Percentiles rank a stretch among this genome's conserved stretches.
Evolutionary conservation across 106 monocot genomes (phyloP).

Genomic region (Dioscorea zingiberensis): DNA sequence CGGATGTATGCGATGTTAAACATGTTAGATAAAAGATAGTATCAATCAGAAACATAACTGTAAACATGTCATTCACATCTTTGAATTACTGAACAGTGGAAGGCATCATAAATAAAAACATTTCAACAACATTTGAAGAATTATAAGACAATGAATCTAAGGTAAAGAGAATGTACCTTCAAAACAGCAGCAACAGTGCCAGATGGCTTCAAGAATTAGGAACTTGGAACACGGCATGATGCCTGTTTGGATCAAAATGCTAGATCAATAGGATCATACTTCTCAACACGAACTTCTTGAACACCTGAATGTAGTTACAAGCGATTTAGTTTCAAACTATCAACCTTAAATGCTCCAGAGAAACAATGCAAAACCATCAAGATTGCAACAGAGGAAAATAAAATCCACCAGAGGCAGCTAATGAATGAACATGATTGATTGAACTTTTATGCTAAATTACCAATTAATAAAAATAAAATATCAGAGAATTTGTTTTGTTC

Average conservation of each 20-base stretch:
- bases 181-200: conserved; percentile 70
- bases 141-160: too few relatives aligned
- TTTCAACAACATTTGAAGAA: conserved; percentile 7
- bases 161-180: conserved; percentile 40
- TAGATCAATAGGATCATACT: conserved; percentile 70
- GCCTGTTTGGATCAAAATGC: conserved; percentile 67
- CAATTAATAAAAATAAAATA: too few relatives aligned
- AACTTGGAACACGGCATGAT: conserved; percentile 64
- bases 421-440: too few relatives aligned
- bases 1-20: too few relatives aligned
- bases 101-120: conserved; percentile 62
- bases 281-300: conserved; percentile 71
- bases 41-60: too few relatives aligned
- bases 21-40: too few relatives aligned
- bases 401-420: too few relatives aligned
- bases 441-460: too few relatives aligned
- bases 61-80: too few relatives aligned
- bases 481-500: too few relatives aligned
- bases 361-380: background rate
- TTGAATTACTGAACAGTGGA: background rate
- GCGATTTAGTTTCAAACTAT: too few relatives aligned
- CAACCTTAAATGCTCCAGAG: background rate
- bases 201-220: conserved; percentile 52
- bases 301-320: conserved; percentile 31
- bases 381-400: background rate